phyloP scores from a whole-genome alignment of 2,329 filamentous ascomycete species.

The Pseudogymnoascus sp. region DNA sequence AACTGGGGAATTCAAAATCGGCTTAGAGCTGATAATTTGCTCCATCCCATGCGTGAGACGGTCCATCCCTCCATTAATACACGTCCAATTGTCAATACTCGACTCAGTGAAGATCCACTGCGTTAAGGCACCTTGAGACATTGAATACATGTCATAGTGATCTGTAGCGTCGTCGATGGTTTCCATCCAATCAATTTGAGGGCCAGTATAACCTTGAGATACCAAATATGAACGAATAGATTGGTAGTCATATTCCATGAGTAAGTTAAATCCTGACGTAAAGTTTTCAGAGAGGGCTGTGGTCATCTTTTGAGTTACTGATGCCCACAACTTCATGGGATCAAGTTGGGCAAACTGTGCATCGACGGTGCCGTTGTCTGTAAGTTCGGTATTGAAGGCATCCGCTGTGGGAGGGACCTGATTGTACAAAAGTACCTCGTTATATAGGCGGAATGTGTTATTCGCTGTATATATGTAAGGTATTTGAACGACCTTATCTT shows the following conservation, averaged over 20 bases:
- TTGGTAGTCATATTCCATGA: slow-evolving; percentile 13
- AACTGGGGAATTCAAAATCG: background rate
- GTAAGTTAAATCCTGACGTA: background rate
- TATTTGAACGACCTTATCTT: slow-evolving; percentile 3
- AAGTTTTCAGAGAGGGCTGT: background rate
- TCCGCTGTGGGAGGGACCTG: slow-evolving; percentile 17
- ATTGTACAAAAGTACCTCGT: slow-evolving; percentile 17
- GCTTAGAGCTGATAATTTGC: slow-evolving; percentile 9
- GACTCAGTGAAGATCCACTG: slow-evolving; percentile 25
- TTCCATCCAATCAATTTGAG: slow-evolving; percentile 17
- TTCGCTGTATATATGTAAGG: slow-evolving; percentile 10
- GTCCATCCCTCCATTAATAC: slow-evolving; percentile 28
- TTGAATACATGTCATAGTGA: slow-evolving; percentile 28
- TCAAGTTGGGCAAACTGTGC: background rate
- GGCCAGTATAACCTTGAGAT: background rate
- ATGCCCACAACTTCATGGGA: slow-evolving; percentile 9
- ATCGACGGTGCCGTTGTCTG: background rate
- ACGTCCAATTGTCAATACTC: slow-evolving; percentile 21
- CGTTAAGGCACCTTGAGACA: slow-evolving; percentile 30
- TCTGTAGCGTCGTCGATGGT: slow-evolving; percentile 21
- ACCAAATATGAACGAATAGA: slow-evolving; percentile 12
- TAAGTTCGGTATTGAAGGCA: background rate
- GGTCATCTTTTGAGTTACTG: background rate
- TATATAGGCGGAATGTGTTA: slow-evolving; percentile 10
- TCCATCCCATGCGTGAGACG: slow-evolving; percentile 25